These are phyloP conservation scores for Pholiota molesta DNA, from an alignment of 768 basidiomycete species.

Conservation along the genomic window DNA sequence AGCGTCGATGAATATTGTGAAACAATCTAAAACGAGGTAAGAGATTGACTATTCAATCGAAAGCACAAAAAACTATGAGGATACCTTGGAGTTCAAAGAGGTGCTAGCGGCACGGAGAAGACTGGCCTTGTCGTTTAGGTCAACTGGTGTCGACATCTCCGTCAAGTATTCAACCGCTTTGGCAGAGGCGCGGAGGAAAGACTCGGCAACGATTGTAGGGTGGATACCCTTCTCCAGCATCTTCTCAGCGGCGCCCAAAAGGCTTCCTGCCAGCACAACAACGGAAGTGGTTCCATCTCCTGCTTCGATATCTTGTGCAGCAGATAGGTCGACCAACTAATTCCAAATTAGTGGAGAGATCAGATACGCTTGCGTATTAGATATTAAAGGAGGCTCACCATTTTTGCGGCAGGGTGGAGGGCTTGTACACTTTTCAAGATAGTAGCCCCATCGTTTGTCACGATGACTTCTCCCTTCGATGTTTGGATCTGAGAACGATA, in stretches of 20 bases:
- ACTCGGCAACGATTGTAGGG: constrained; percentile 95
- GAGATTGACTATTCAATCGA: constrained; percentile 3
- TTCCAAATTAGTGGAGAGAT: constrained; percentile 15
- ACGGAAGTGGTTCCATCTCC: constrained; percentile 99
- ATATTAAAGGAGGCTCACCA: constrained; percentile 56
- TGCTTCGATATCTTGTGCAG: constrained; percentile 97
- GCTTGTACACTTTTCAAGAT: constrained; percentile 96
- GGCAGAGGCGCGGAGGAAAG: constrained; percentile 88
- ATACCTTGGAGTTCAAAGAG: constrained; percentile 92
- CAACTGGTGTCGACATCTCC: constrained; percentile 90
- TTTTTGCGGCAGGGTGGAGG: constrained; percentile 96
- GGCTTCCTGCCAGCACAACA: constrained; percentile 92
- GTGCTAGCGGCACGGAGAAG: constrained; percentile 94
- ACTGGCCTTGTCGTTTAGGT: constrained; percentile 83
- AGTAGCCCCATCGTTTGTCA: constrained; percentile 99
- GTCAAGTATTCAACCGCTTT: constrained; percentile 95
- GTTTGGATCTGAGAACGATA: constrained; percentile 80
- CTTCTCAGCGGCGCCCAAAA: constrained; percentile 95
- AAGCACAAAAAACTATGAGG: constrained; percentile 13
- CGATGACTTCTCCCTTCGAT: constrained; percentile 92
- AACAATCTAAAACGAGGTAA: constrained; percentile 69
- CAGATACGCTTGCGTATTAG: background rate
- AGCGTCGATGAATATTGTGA: constrained; percentile 98
- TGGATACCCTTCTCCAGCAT: constrained; percentile 97
- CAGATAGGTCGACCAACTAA: constrained; percentile 95